Evolutionary conservation across 129 eudicot species (phyloP).

Genomic region (carrot (Daucus carota)): DNA sequence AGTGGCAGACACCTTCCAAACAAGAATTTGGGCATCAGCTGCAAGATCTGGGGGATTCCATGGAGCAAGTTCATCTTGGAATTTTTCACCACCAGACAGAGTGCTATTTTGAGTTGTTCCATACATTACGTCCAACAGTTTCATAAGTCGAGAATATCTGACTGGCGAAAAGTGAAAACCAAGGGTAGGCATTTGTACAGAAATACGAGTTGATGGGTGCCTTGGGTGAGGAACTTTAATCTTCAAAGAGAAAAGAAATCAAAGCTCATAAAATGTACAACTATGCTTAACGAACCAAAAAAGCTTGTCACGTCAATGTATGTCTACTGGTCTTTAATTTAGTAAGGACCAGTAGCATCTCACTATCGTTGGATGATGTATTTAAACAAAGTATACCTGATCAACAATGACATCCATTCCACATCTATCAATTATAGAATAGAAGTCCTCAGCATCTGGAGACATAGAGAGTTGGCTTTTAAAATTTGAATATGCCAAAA

Average conservation of each 20-base stretch:
- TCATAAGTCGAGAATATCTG: slow-evolving; percentile 64
- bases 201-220: slow-evolving; percentile 79
- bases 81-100: slow-evolving; percentile 38
- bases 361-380: neutral
- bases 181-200: slow-evolving; percentile 86
- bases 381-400: slow-evolving; percentile 41
- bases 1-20: slow-evolving; percentile 65
- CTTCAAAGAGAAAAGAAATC: slow-evolving; percentile 27
- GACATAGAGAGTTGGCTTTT: slow-evolving; percentile 31
- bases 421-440: slow-evolving; percentile 85
- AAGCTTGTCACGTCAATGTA: neutral
- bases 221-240: slow-evolving; percentile 80
- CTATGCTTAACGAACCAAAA: slow-evolving; percentile 5
- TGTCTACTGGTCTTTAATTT: neutral
- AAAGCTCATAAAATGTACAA: slow-evolving; percentile 11
- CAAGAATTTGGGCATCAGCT: slow-evolving; percentile 69
- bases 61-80: slow-evolving; percentile 54
- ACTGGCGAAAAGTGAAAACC: slow-evolving; percentile 82
- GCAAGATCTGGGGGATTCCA: slow-evolving; percentile 90
- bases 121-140: slow-evolving; percentile 57
- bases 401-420: slow-evolving; percentile 84
- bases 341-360: neutral
- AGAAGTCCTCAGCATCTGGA: slow-evolving; percentile 38
- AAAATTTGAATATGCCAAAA: slow-evolving; percentile 25
- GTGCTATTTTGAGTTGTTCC: slow-evolving; percentile 55